A percentile compares a stretch with the other conserved stretches of the same genome.
Conservation (phyloP, 2,329 filamentous ascomycete genomes). For the Paramyrothecium roridum region DNA sequence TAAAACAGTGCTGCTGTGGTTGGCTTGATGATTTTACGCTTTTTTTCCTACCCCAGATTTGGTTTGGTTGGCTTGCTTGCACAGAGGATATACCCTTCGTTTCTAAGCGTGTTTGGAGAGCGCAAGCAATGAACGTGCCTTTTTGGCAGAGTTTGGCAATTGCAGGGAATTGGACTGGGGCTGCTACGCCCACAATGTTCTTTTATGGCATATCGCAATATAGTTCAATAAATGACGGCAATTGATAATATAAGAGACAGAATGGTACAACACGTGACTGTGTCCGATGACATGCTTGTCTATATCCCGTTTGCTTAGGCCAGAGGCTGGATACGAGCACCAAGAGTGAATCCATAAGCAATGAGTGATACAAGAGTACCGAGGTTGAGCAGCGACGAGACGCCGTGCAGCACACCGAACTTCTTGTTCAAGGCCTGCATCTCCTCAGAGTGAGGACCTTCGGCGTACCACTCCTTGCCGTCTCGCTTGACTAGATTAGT, state of each 20-base stretch:
- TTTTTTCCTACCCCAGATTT: not conserved
- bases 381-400: constrained; percentile 78
- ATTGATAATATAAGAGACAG: not conserved
- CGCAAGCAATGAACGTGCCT: not conserved
- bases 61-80: not conserved
- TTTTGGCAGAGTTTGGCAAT: not conserved
- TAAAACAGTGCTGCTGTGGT: not conserved
- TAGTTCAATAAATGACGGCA: no score
- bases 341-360: constrained; percentile 75
- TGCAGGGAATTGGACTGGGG: no score
- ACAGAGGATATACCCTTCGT: not conserved
- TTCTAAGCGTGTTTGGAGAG: not conserved
- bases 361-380: constrained; percentile 65
- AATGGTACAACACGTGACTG: not conserved
- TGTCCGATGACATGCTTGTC: not conserved
- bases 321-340: constrained; percentile 52
- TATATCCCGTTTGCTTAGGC: constrained; percentile 9
- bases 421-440: constrained; percentile 78
- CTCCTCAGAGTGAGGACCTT: constrained; percentile 75
- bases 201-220: no score
- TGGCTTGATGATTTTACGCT: not conserved
- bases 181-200: no score
- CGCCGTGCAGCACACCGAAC: constrained; percentile 77
- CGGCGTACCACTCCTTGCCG: constrained; percentile 82
- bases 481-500: constrained; percentile 68